Conservation (phyloP, 352 stramenopile species). For the Pythium oligandrum region DNA sequence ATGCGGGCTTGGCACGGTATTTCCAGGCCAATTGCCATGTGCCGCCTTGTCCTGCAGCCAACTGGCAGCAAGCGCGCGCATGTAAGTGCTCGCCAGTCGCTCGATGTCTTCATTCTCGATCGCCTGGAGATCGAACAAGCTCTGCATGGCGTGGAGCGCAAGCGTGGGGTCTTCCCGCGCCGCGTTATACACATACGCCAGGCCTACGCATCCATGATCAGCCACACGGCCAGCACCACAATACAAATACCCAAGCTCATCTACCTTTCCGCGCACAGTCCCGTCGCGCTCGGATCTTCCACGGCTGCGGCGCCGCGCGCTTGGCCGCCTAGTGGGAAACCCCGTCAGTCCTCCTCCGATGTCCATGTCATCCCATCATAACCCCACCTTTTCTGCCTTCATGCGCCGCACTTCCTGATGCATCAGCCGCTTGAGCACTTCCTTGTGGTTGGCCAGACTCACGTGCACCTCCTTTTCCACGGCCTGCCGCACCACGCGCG, state of each 20-base stretch:
- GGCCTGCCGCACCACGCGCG: conserved; percentile 75
- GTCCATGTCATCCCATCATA: not conserved
- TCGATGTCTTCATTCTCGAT: conserved; percentile 45
- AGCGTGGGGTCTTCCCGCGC: conserved; percentile 20
- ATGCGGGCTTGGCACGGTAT: conserved; percentile 31
- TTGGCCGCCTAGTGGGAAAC: conserved; percentile 34
- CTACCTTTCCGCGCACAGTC: conserved; percentile 39
- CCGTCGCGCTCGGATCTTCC: conserved; percentile 46
- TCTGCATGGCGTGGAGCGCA: conserved; percentile 54
- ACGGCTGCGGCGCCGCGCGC: conserved; percentile 42
- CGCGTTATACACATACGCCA: conserved; percentile 33
- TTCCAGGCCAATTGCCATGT: conserved; percentile 28
- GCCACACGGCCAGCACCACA: too few relatives aligned
- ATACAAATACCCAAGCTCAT: not conserved
- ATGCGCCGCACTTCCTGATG: conserved; percentile 77
- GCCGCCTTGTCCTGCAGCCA: conserved; percentile 42
- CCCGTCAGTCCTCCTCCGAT: conserved; percentile 1
- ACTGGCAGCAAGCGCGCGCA: conserved; percentile 40
- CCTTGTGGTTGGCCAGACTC: conserved; percentile 84
- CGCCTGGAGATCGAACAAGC: conserved; percentile 56
- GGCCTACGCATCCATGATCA: not conserved
- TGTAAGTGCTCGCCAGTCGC: conserved; percentile 46
- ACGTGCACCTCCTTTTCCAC: conserved; percentile 85
- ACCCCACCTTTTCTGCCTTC: conserved; percentile 57
- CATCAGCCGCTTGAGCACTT: conserved; percentile 86